phyloP scores from a whole-genome alignment of 805 yeast species.

The Scheffersomyces ergatensis region DNA sequence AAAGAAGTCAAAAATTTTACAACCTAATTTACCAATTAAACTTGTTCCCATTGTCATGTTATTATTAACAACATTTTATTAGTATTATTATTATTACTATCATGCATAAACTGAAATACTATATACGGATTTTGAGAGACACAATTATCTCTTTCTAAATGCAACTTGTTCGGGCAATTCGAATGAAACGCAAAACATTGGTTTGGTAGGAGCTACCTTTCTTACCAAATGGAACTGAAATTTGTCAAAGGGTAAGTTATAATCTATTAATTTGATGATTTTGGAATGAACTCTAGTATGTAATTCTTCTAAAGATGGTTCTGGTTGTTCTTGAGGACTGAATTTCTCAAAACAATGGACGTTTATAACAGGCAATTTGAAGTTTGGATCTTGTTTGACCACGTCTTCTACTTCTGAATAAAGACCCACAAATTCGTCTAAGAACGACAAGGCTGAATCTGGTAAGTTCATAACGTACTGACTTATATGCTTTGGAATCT shows the following conservation, averaged over 20 bases:
- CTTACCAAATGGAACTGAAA: conserved; percentile 80
- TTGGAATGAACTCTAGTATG: conserved; percentile 61
- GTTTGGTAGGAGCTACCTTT: conserved; percentile 94
- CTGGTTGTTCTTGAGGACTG: conserved; percentile 63
- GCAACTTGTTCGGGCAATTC: conserved; percentile 67
- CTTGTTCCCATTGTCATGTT: too few species aligned
- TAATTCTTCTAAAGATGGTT: conserved; percentile 67
- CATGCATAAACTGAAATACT: too few species aligned
- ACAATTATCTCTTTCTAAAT: conserved; percentile 30
- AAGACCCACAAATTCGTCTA: conserved; percentile 75
- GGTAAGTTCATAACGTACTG: conserved; percentile 96
- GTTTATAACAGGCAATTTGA: conserved; percentile 71
- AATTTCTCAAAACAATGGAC: conserved; percentile 93
- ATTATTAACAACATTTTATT: too few species aligned
- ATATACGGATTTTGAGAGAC: too few species aligned
- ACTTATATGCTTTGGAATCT: conserved; percentile 53
- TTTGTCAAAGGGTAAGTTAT: conserved; percentile 44
- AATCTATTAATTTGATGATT: conserved; percentile 43
- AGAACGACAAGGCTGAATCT: conserved; percentile 82
- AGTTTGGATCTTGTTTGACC: conserved; percentile 39
- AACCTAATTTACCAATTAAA: background rate
- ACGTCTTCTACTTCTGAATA: conserved; percentile 42
- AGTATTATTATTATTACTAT: too few species aligned
- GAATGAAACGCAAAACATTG: conserved; percentile 90
- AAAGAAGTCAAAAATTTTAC: background rate